Evolutionary conservation across 176 grass and related monocot species (phyloP).

Genomic region (Zoysia pacifica): DNA sequence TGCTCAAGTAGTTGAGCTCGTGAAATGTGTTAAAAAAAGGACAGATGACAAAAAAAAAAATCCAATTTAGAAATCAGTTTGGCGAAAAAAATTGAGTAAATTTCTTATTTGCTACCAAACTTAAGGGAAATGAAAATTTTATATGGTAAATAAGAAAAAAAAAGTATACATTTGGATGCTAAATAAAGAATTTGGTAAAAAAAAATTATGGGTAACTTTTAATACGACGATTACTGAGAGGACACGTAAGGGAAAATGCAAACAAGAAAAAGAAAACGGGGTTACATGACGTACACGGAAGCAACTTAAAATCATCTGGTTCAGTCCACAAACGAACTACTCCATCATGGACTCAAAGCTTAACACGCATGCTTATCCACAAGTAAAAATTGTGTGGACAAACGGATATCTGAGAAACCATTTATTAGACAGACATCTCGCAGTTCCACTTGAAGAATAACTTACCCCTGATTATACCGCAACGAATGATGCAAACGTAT

Average conservation of each 20-base stretch:
- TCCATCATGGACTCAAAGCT: background rate
- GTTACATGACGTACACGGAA: background rate
- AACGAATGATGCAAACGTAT: background rate
- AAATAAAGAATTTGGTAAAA: no score
- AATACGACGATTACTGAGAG: background rate
- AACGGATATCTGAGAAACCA: background rate
- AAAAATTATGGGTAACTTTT: background rate
- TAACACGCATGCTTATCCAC: background rate
- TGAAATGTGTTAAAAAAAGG: background rate
- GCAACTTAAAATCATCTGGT: background rate
- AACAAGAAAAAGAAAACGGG: no score
- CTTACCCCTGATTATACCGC: no score
- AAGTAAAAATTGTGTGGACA: background rate
- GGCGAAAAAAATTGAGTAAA: background rate
- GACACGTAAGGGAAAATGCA: background rate
- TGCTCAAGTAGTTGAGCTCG: background rate
- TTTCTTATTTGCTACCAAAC: background rate
- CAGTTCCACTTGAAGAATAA: no score
- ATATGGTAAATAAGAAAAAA: background rate
- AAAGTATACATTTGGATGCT: background rate
- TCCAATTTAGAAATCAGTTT: background rate
- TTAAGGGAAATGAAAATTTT: no score
- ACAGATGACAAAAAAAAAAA: no score
- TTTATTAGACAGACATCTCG: background rate
- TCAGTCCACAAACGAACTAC: background rate